phyloP scores from a whole-genome alignment of 495 filamentous ascomycete species.

The Neurospora sublineolata region DNA sequence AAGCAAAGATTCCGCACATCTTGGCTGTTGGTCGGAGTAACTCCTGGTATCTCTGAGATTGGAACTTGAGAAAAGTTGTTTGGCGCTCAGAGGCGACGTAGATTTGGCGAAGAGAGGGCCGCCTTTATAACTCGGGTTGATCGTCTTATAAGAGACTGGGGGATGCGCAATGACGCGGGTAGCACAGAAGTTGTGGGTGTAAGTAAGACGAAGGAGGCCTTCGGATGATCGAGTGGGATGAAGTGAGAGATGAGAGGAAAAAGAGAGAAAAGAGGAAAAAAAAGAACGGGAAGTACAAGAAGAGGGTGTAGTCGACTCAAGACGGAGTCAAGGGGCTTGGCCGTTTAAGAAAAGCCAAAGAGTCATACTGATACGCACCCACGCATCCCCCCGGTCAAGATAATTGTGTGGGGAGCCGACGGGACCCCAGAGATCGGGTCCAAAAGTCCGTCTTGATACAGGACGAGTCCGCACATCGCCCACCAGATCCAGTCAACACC shows the following conservation, averaged over 20 bases:
- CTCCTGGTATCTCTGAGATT: not conserved
- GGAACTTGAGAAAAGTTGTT: conserved; percentile 6
- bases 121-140: conserved; percentile 14
- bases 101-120: conserved; percentile 14
- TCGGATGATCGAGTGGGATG: conserved; percentile 17
- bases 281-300: not conserved
- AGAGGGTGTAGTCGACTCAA: not conserved
- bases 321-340: not conserved
- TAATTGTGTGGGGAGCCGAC: not conserved
- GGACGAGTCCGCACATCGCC: not conserved
- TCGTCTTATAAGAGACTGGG: not conserved
- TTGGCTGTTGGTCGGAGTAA: conserved; percentile 12
- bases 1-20: conserved; percentile 86
- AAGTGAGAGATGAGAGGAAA: conserved; percentile 5
- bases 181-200: not conserved
- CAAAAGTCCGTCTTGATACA: not conserved
- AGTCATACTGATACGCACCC: not conserved
- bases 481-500: not conserved
- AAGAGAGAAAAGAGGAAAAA: conserved; percentile 11
- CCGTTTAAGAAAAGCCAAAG: not conserved
- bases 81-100: conserved; percentile 17
- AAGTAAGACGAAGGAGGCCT: conserved; percentile 7
- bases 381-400: not conserved
- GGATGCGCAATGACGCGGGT: conserved; percentile 1
- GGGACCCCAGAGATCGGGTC: not conserved